Evolutionary conservation across 495 filamentous ascomycete species (phyloP), one percentile per base, ranked within the genome.

Genomic region (Saxophila tyrrhenica): DNA sequence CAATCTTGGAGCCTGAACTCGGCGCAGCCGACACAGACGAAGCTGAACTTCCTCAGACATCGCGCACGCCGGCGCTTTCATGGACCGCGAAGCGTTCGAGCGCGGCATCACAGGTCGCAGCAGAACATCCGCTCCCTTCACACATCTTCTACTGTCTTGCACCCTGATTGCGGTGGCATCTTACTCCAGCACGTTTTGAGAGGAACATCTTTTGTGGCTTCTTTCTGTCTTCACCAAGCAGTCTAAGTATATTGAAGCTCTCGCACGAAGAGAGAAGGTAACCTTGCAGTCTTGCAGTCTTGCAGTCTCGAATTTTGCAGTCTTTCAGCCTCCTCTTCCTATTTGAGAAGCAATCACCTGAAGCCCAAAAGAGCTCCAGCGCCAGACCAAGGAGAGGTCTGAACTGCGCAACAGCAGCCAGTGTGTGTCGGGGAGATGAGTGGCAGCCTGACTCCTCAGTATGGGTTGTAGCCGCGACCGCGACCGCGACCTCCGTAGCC

Each of bases 401-500:
- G n/a, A n/a, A n/a, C n/a, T n/a, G n/a, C n/a, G n/a, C n/a, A n/a
- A n/a, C n/a, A n/a, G n/a, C n/a, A n/a, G n/a, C n/a, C n/a, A n/a
- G n/a, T n/a, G n/a, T n/a, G n/a, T n/a, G n/a, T n/a, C n/a, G n/a
- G n/a, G n/a, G n/a, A n/a, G n/a, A n/a, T n/a, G n/a, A n/a, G n/a
- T n/a, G n/a, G n/a, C n/a, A n/a, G n/a, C n/a, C n/a, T n/a, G n/a
- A 13, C 7, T 35, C 2, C 61, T 58, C 52, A 65, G 51, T 65
- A 65, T 2, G 63, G 63, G 16, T 63, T 49, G 56, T 56, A 63
- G 50, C 63, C 57, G 13, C 63, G 58, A 23, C 51, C 63, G 17
- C 63, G 61, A 17, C 58, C 49, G n/a, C n/a, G n/a, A 25, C 58
- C 49, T n/a, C 63, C 50, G 50, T 63, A 65, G 46, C 63, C 63